Percentiles rank a stretch among this genome's conserved stretches.
Conservation (phyloP, 2,329 filamentous ascomycete genomes). For the Pseudogymnoascus sp. region DNA sequence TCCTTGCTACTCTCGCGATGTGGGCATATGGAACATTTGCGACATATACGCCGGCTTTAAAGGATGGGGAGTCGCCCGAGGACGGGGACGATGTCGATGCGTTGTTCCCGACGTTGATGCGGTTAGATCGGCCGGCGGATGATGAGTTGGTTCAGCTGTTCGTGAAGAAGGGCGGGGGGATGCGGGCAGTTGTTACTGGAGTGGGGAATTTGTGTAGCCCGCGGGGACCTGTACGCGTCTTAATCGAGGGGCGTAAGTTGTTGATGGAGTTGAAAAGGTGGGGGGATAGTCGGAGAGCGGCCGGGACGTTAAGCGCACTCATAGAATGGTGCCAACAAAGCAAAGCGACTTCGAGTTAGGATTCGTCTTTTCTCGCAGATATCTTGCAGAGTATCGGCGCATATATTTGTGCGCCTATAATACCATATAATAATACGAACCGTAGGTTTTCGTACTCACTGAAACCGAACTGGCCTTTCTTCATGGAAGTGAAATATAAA, state of each 20-base stretch:
- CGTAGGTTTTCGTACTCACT: not conserved
- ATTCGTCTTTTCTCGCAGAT: not conserved
- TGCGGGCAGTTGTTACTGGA: conserved; percentile 42
- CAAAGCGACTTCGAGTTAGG: not conserved
- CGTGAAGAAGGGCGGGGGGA: conserved; percentile 39
- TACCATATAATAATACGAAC: not conserved
- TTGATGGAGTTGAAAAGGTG: conserved; percentile 24
- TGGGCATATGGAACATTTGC: conserved; percentile 33
- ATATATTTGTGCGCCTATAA: not conserved
- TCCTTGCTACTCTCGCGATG: conserved; percentile 37
- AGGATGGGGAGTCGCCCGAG: not conserved
- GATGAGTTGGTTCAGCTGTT: conserved; percentile 51
- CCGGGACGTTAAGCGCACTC: not conserved
- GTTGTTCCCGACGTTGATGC: conserved; percentile 36
- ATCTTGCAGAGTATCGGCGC: not conserved
- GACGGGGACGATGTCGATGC: conserved; percentile 13
- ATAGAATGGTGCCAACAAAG: not conserved
- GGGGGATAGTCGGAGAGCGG: conserved; percentile 13
- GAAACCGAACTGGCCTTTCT: not conserved
- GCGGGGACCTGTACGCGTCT: conserved; percentile 30
- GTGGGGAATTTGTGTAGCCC: conserved; percentile 40
- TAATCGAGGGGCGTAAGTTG: conserved; percentile 32
- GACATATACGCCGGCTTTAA: not conserved
- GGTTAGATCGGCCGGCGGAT: conserved; percentile 46
- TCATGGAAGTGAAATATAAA: too few species aligned